Conservation (phyloP, 441 rosid genomes). For the Pelargonium citronellum region DNA sequence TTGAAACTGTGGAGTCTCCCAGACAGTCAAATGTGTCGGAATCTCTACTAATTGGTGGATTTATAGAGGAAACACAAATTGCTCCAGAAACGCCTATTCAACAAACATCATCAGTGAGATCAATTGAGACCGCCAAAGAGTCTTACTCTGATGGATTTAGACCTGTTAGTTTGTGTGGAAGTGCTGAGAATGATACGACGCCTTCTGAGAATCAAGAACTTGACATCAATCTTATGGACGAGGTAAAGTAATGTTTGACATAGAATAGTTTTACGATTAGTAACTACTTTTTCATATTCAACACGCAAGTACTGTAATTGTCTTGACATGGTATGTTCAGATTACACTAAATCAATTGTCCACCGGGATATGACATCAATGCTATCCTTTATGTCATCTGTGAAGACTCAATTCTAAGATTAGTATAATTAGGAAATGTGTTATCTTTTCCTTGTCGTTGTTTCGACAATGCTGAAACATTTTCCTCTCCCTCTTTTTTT, state of each 20-base stretch:
- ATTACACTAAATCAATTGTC: no score
- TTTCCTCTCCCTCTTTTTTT: conserved; percentile 14
- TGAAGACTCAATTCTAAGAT: no score
- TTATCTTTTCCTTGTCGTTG: not conserved
- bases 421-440: not conserved
- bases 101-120: conserved; percentile 32
- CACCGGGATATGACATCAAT: no score
- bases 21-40: not conserved
- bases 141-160: conserved; percentile 24
- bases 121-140: conserved; percentile 35
- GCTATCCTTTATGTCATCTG: no score
- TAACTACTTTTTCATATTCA: not conserved
- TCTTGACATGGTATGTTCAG: not conserved
- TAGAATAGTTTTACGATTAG: not conserved
- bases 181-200: conserved; percentile 25
- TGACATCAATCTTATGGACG: conserved; percentile 36
- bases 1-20: not conserved
- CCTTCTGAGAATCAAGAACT: conserved; percentile 33
- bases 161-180: conserved; percentile 21
- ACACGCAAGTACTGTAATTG: not conserved
- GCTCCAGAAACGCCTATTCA: conserved; percentile 18
- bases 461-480: not conserved
- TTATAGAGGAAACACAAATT: conserved; percentile 22
- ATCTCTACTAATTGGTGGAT: conserved; percentile 13
- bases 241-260: conserved; percentile 32